Evolutionary conservation across 768 basidiomycete species (phyloP), one percentile per base, ranked within the genome.

Genomic region (Tulasnella sp.): DNA sequence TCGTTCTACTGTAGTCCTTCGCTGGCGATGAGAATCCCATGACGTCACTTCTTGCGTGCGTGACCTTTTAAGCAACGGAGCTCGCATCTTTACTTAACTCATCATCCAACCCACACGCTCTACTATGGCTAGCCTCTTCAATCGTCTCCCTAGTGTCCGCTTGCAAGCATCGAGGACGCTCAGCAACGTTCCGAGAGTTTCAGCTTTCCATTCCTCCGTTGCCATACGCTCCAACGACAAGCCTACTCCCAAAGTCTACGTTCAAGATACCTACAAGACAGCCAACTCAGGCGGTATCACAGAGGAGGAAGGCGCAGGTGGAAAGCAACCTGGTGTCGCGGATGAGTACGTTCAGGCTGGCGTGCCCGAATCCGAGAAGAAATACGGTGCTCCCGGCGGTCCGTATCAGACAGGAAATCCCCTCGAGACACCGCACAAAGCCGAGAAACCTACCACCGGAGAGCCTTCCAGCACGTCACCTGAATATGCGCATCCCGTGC

Each of bases 341-440:
- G 59, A 72, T 22, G 39, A 72, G 35, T 72, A 72, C 62, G 71
- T 72, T 62, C 59, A 66, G 34, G 36, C 59, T 40, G 71, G 64
- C 14, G 36, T 34, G 17, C 62, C 62, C 37, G 14, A 26, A 1
- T 72, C 71, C 29, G 71, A 72, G 39, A n/a, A 22, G 3, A 26
- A 63, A 32, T 72, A 72, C 32, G 71, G 64, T 32, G 71, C 40
- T 22, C 71, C 71, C 3, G 36, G 59, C 14, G 71, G 71, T 14
- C 59, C 71, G 4, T 72, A 63, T 39, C 71, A 64, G n/a, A 39
- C 71, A 29, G 39, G 9, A n/a, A 26, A 72, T 66, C 71, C 71
- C 40, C 26, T 64, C 64, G 34, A 72, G 29, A 34, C 36, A 22
- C 71, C 34, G 7, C 62, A 14, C 22, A 26, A 41, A 29, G 62